phyloP scores from a whole-genome alignment of 2,329 filamentous ascomycete species.

The Exutisphaerella laricina region DNA sequence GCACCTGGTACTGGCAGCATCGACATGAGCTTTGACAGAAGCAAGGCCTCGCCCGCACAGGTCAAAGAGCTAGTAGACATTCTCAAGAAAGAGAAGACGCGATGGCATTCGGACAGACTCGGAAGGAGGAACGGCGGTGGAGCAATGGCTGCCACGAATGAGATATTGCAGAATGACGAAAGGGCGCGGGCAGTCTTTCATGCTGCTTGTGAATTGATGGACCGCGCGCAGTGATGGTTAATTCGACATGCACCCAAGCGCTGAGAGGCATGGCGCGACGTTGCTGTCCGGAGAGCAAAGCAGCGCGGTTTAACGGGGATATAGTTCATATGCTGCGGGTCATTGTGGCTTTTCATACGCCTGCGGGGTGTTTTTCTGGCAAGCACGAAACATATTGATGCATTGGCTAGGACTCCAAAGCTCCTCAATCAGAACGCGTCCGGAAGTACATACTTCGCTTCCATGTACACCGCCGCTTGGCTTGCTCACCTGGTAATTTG shows the following conservation, averaged over 20 bases:
- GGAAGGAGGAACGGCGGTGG: slow-evolving; percentile 26
- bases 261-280: background rate
- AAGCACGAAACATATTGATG: too few species aligned
- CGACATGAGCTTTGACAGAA: slow-evolving; percentile 25
- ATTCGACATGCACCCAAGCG: slow-evolving; percentile 1
- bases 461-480: too few species aligned
- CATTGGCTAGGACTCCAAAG: too few species aligned
- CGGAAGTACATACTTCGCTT: too few species aligned
- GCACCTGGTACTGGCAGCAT: slow-evolving; percentile 19
- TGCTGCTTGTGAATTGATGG: slow-evolving; percentile 31
- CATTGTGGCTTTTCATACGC: too few species aligned
- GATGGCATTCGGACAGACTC: slow-evolving; percentile 32
- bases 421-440: too few species aligned
- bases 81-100: slow-evolving; percentile 31
- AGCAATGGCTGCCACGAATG: slow-evolving; percentile 18
- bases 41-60: slow-evolving; percentile 18
- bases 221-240: slow-evolving; percentile 14
- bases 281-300: too few species aligned
- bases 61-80: slow-evolving; percentile 25
- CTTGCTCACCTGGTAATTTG: too few species aligned
- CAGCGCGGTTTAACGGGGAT: too few species aligned
- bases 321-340: too few species aligned
- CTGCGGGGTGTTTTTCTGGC: too few species aligned
- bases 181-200: slow-evolving; percentile 31
- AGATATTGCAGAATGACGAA: slow-evolving; percentile 27